Base-by-base conservation (phyloP, 345 rosid species). In the Melastoma malabathricum region DNA sequence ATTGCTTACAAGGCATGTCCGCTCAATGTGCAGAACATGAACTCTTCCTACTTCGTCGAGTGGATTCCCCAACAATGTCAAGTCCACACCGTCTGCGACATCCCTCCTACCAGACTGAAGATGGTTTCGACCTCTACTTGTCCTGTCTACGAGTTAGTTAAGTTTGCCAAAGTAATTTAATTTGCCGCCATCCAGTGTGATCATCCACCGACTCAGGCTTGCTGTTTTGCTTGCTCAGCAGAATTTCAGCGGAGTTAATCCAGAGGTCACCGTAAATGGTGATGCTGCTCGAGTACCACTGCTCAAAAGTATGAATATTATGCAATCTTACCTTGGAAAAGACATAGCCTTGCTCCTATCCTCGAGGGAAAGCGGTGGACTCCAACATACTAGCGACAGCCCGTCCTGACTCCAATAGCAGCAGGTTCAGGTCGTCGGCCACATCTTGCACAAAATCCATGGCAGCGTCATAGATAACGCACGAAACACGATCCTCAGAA, bases 361-460 rank as follows among this genome's bases (percentile, higher is more conserved):
- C 59, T 16, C 16, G 60, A 13, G 49, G 68, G 45, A 55, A 54
- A 5, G 44, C 54, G 12, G 50, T 44, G 15, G 14, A 51, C 5
- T 19, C 48, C 14, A 68, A 48, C 10, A 51, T 27, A 16, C 54
- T 19, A 23, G 63, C 60, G 15, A 67, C 70, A 22, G 61, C 52
- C 25, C 19, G 70, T 64, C 4, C 68, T 45, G 18, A 69, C 43
- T 3, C 16, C n/a, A 2, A 70, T 64, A 15, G 60, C 50, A 1
- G 70, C 29, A 64, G 59, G 19, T 55, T 59, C 20, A 74, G 52
- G 19, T 47, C 54, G 38, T 45, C 27, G 2, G 68, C 66, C 22
- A 67, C 71, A 43, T 18, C 31, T 62, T 62, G 65, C 12, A 64
- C 49, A 43, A 52, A 59, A 58, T 46, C 23, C 79, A 74, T 58